Percentiles rank a stretch among this genome's conserved stretches.
Conservation (phyloP, 306 rosid genomes). For the Citrullus amarus region DNA sequence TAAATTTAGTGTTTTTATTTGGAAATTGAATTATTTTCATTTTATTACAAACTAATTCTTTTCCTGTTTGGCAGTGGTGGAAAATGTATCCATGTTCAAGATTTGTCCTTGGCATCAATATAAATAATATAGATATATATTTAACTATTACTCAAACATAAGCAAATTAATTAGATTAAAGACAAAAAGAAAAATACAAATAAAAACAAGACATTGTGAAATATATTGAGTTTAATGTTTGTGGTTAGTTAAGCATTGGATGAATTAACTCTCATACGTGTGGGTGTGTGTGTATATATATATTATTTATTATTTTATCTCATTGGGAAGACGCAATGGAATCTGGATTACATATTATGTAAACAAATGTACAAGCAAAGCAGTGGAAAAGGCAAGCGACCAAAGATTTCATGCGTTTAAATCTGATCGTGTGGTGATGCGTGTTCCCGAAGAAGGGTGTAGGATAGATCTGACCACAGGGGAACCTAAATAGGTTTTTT, state of each 20-base stretch:
- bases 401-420: not conserved
- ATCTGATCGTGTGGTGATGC: not conserved
- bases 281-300: not conserved
- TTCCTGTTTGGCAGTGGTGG: not conserved
- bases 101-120: too few relatives aligned
- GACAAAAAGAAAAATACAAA: too few relatives aligned
- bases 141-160: too few relatives aligned
- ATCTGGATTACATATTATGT: not conserved
- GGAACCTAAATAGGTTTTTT: not conserved
- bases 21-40: not conserved
- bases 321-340: slow-evolving; percentile 6
- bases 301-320: not conserved
- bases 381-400: not conserved
- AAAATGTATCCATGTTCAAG: not conserved
- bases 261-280: not conserved
- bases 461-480: not conserved
- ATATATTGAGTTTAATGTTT: not conserved
- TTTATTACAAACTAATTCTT: not conserved
- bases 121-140: too few relatives aligned
- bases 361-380: not conserved
- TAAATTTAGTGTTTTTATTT: not conserved
- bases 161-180: too few relatives aligned
- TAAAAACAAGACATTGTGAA: not conserved
- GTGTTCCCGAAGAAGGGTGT: not conserved
- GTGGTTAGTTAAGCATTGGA: not conserved